Evolutionary conservation across 1,284 basidiomycete species (phyloP).

Genomic region (Boletus sp.): DNA sequence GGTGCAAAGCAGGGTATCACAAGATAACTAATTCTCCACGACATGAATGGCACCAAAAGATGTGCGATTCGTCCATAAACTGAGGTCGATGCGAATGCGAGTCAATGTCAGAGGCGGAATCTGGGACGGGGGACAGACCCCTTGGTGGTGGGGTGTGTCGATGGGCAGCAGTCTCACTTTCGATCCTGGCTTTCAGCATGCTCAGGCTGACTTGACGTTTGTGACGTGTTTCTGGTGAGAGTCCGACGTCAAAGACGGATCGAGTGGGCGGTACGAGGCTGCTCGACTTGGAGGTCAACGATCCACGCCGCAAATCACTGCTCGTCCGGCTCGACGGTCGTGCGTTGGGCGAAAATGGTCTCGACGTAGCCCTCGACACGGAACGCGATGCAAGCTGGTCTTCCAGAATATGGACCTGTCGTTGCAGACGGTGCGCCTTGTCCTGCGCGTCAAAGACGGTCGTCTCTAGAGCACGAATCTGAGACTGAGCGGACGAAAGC

Average conservation of each 20-base stretch:
- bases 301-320: constrained; percentile 51
- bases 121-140: constrained; percentile 54
- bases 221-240: constrained; percentile 78
- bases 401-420: constrained; percentile 64
- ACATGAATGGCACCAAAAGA: constrained; percentile 85
- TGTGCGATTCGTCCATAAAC: constrained; percentile 80
- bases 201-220: constrained; percentile 84
- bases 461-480: constrained; percentile 75
- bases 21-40: constrained; percentile 77
- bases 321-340: constrained; percentile 56
- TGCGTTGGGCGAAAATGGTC: constrained; percentile 47
- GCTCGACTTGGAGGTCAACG: constrained; percentile 49
- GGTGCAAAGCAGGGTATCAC: constrained; percentile 40
- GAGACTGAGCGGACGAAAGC: constrained; percentile 75
- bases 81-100: constrained; percentile 51
- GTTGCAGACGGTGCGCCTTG: constrained; percentile 69
- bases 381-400: constrained; percentile 57
- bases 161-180: constrained; percentile 62
- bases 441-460: constrained; percentile 74
- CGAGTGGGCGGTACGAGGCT: constrained; percentile 46
- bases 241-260: constrained; percentile 62
- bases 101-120: constrained; percentile 26
- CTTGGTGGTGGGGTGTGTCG: constrained; percentile 47
- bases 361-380: constrained; percentile 43
- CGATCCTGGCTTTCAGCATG: constrained; percentile 89